A percentile compares a stretch with the other conserved stretches of the same genome.
phyloP scores from a whole-genome alignment of 495 filamentous ascomycete genomes.

The Talaromyces trachyspermus region DNA sequence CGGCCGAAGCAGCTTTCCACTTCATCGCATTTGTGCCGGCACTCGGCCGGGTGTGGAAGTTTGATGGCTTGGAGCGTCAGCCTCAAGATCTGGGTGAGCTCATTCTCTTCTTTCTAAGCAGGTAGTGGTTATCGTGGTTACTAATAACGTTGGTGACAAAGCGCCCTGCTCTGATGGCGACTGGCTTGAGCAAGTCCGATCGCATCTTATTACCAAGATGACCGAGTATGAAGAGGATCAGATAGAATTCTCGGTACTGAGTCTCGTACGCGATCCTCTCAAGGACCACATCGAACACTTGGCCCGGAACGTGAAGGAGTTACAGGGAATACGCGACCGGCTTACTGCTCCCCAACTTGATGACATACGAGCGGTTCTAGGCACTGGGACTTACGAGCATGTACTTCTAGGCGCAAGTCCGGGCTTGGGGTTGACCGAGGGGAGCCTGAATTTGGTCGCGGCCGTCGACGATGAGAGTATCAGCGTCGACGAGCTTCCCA shows the following conservation, averaged over 20 bases:
- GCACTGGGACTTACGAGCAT: background rate
- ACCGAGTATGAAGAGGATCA: slow-evolving; percentile 44
- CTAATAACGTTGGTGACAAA: slow-evolving; percentile 4
- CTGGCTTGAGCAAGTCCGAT: slow-evolving; percentile 43
- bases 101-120: background rate
- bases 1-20: slow-evolving; percentile 59
- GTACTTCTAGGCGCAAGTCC: slow-evolving; percentile 27
- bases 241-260: slow-evolving; percentile 51
- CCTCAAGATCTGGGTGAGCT: slow-evolving; percentile 63
- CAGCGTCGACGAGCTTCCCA: slow-evolving; percentile 19
- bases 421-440: slow-evolving; percentile 26
- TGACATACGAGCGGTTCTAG: background rate
- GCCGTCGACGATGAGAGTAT: slow-evolving; percentile 14
- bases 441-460: slow-evolving; percentile 20
- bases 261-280: slow-evolving; percentile 47
- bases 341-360: slow-evolving; percentile 17
- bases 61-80: slow-evolving; percentile 75
- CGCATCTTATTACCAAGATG: slow-evolving; percentile 44
- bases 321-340: slow-evolving; percentile 28
- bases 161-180: slow-evolving; percentile 32
- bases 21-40: slow-evolving; percentile 87
- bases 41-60: slow-evolving; percentile 69
- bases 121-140: background rate
- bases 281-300: slow-evolving; percentile 30
- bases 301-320: slow-evolving; percentile 37